Percentiles rank a stretch among this genome's conserved stretches.
Conservation (phyloP, 2,329 filamentous ascomycete genomes). For the Bipolaris sorokiniana region DNA sequence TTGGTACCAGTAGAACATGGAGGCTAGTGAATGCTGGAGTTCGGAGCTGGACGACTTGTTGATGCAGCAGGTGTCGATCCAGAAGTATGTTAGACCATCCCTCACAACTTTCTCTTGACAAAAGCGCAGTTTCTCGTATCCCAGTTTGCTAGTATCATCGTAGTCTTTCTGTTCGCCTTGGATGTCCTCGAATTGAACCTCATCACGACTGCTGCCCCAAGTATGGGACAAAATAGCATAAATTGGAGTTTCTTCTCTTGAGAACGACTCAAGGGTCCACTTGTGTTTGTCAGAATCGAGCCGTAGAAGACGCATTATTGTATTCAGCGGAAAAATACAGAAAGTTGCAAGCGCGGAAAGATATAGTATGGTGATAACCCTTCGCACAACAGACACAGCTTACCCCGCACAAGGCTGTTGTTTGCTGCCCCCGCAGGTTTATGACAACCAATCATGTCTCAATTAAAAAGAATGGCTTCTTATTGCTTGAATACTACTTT, state of each 20-base stretch:
- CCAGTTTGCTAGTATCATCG: background rate
- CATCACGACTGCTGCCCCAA: background rate
- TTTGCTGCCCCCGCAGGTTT: too few species aligned
- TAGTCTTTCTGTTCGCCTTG: background rate
- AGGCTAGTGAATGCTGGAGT: background rate
- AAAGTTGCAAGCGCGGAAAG: background rate
- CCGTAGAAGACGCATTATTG: background rate
- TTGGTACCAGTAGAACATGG: background rate
- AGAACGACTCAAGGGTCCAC: background rate
- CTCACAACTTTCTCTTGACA: background rate
- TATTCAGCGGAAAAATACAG: background rate
- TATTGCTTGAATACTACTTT: too few species aligned
- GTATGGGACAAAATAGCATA: constrained; percentile 10
- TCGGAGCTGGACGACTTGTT: background rate
- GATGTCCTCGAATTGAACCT: background rate
- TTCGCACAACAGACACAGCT: too few species aligned
- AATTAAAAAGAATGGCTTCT: too few species aligned
- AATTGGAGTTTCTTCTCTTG: background rate
- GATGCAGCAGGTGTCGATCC: constrained; percentile 11
- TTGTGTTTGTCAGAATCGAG: background rate
- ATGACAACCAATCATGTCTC: too few species aligned
- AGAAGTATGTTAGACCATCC: constrained; percentile 1
- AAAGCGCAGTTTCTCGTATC: constrained; percentile 2
- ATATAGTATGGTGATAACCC: too few species aligned
- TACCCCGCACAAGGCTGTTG: too few species aligned